These are phyloP conservation scores for Choiromyces venosus DNA, from an alignment of 495 filamentous ascomycete genomes.

Conservation along the genomic window DNA sequence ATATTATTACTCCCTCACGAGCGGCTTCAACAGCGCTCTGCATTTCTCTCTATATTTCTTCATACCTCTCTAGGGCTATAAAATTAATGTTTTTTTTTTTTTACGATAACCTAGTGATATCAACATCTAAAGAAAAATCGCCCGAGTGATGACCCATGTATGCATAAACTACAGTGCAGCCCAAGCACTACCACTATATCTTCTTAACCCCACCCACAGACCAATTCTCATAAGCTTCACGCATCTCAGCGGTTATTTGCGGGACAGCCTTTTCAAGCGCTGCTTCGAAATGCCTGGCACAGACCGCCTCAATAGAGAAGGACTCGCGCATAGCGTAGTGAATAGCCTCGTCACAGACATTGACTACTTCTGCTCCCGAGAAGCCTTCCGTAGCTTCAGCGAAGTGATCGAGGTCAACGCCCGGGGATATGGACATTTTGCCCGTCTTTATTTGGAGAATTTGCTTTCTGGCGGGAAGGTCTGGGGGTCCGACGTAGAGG, in stretches of 20 bases:
- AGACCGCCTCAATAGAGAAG: slow-evolving; percentile 51
- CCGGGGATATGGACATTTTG: slow-evolving; percentile 57
- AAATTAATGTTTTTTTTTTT: background rate
- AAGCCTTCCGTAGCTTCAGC: slow-evolving; percentile 71
- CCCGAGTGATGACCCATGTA: background rate
- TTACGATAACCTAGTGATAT: background rate
- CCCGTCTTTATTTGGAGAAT: slow-evolving; percentile 65
- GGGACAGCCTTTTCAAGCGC: slow-evolving; percentile 59
- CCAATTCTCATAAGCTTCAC: slow-evolving; percentile 65
- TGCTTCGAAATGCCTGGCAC: slow-evolving; percentile 58
- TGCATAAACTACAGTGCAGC: background rate
- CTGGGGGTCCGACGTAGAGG: slow-evolving; percentile 85
- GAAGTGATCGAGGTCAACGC: slow-evolving; percentile 61
- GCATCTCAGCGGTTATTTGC: slow-evolving; percentile 63
- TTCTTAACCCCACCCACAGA: slow-evolving; percentile 44
- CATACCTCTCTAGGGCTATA: background rate
- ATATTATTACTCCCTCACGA: background rate
- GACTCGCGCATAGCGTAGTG: slow-evolving; percentile 55
- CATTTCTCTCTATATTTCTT: background rate
- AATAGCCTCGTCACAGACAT: slow-evolving; percentile 66
- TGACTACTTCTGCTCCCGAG: slow-evolving; percentile 83
- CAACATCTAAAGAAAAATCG: background rate
- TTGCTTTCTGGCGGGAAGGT: slow-evolving; percentile 65
- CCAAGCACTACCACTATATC: slow-evolving; percentile 20
- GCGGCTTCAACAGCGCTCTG: background rate